These are phyloP conservation scores for Brachypodium distachyon DNA, from an alignment of 202 grass and related monocot species.

Conservation along the genomic window DNA sequence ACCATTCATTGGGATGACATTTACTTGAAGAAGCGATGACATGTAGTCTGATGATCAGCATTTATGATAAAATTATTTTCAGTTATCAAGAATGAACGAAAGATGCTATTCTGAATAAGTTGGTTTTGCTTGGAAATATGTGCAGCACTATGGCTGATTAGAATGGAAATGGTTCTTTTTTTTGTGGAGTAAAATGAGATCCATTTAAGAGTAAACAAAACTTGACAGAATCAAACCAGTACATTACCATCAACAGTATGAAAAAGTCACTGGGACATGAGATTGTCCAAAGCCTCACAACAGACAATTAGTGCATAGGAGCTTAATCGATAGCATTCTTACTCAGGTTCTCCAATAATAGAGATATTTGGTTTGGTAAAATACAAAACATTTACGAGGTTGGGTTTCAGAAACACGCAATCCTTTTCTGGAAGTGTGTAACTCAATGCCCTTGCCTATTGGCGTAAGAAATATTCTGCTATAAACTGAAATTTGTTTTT, in stretches of 20 bases:
- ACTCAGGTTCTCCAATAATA: not conserved
- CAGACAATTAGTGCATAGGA: not conserved
- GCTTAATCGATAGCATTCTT: not conserved
- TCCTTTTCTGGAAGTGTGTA: not conserved
- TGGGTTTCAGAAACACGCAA: not conserved
- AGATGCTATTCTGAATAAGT: not conserved
- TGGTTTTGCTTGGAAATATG: not conserved
- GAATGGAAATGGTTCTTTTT: not conserved
- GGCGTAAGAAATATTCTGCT: not conserved
- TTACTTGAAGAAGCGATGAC: slow-evolving; percentile 68
- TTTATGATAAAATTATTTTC: slow-evolving; percentile 20
- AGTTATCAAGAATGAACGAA: slow-evolving; percentile 10
- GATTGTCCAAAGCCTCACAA: no score
- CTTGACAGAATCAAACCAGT: not conserved
- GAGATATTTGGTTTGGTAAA: not conserved
- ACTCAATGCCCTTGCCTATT: not conserved
- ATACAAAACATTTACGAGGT: not conserved
- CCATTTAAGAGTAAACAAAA: no score
- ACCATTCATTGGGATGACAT: slow-evolving; percentile 50
- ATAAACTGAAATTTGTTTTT: not conserved
- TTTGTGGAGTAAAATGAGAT: no score
- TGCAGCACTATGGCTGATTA: not conserved
- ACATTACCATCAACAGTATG: not conserved
- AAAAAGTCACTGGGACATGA: not conserved
- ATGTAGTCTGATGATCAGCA: slow-evolving; percentile 49